phyloP scores from a whole-genome alignment of 192 early-diverging fungal genomes.

The Gonapodya sp. region DNA sequence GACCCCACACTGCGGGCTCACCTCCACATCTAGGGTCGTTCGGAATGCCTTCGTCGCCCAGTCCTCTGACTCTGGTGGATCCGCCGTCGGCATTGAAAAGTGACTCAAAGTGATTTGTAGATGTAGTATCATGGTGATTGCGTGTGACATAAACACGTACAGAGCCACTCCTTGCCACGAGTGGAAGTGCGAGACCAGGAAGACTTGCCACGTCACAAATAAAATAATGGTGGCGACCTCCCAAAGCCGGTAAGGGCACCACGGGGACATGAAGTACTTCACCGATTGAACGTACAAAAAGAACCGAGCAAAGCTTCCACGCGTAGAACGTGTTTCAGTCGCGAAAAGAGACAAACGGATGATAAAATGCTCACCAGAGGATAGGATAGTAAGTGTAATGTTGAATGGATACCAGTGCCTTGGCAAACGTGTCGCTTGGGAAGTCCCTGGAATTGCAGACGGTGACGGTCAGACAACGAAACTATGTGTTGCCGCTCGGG shows the following conservation, averaged over 20 bases:
- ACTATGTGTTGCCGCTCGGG: background rate
- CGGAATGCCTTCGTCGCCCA: slow-evolving; percentile 79
- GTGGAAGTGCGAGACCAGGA: slow-evolving; percentile 59
- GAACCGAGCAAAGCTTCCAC: background rate
- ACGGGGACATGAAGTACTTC: slow-evolving; percentile 44
- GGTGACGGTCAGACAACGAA: background rate
- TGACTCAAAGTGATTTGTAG: slow-evolving; percentile 94
- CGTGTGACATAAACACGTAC: slow-evolving; percentile 71
- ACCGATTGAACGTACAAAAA: slow-evolving; percentile 42
- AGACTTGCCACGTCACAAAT: slow-evolving; percentile 74
- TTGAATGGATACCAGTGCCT: slow-evolving; percentile 69
- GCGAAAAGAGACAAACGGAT: background rate
- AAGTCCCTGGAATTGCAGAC: background rate
- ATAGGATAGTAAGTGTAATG: slow-evolving; percentile 80
- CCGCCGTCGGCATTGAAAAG: slow-evolving; percentile 78
- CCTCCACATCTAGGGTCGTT: slow-evolving; percentile 90
- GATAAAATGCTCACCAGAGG: slow-evolving; percentile 85
- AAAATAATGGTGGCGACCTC: slow-evolving; percentile 63
- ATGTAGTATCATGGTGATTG: slow-evolving; percentile 75
- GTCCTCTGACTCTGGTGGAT: slow-evolving; percentile 53
- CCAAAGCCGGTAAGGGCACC: slow-evolving; percentile 61
- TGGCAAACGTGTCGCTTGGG: slow-evolving; percentile 50
- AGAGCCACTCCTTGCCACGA: slow-evolving; percentile 46
- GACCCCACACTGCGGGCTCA: too few relatives aligned
- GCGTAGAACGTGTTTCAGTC: background rate